A percentile compares a stretch with the other conserved stretches of the same genome.
Evolutionary conservation across 202 grass and related monocot genomes (phyloP).

Genomic region (Digitaria exilis): DNA sequence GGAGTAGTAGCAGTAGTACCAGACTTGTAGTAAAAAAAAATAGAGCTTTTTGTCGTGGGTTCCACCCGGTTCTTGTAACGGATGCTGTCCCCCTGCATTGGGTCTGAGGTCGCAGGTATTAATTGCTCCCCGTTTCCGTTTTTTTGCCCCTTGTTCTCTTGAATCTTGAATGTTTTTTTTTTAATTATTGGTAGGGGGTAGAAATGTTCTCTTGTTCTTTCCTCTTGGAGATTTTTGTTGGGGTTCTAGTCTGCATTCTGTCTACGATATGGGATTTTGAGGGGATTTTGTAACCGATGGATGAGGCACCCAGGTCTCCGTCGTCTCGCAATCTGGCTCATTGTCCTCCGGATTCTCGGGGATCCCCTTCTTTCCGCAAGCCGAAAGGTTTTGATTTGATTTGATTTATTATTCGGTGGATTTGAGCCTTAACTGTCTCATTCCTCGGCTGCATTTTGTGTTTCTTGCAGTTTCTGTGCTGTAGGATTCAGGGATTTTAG

Average conservation of each 20-base stretch:
- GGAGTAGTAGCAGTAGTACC: no score
- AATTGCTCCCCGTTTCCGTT: conserved; percentile 31
- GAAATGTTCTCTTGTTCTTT: conserved; percentile 39
- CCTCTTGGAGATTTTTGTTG: conserved; percentile 10
- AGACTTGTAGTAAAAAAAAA: not conserved
- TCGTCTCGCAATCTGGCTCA: not conserved
- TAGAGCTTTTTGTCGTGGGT: conserved; percentile 4
- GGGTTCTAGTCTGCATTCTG: conserved; percentile 28
- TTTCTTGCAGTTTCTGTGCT: not conserved
- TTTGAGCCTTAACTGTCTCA: not conserved
- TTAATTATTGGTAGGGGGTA: not conserved
- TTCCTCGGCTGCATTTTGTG: not conserved
- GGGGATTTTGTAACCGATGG: conserved; percentile 26
- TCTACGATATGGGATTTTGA: conserved; percentile 41
- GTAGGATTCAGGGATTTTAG: conserved; percentile 30
- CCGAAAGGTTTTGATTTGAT: conserved; percentile 22
- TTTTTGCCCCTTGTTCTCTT: not conserved
- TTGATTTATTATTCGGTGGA: conserved; percentile 38
- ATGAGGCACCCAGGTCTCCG: not conserved
- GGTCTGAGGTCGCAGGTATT: conserved; percentile 37
- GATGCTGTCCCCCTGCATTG: conserved; percentile 17
- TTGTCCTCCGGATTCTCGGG: not conserved
- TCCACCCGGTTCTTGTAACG: conserved; percentile 50
- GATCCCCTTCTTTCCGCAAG: not conserved
- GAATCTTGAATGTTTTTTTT: not conserved